A percentile compares a stretch with the other conserved stretches of the same genome.
Evolutionary conservation across 2,329 filamentous ascomycete species (phyloP).

Genomic region (Apiospora aurea): DNA sequence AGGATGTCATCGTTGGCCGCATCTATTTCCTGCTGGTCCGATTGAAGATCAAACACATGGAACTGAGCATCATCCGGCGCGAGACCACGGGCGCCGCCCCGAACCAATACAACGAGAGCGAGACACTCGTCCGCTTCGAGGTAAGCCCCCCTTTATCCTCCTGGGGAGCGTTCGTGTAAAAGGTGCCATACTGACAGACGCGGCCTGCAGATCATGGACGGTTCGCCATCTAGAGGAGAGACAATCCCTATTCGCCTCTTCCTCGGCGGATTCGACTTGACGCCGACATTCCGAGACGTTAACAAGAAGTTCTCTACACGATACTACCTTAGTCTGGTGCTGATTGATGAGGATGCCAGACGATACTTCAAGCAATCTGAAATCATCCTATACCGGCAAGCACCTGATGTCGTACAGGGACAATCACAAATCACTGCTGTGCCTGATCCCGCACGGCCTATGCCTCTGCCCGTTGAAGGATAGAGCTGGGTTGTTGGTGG

Average conservation of each 20-base stretch:
- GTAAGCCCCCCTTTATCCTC: constrained; percentile 49
- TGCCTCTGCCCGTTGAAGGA: constrained; percentile 36
- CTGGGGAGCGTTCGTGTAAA: neutral
- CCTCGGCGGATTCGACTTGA: constrained; percentile 95
- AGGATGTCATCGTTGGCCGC: constrained; percentile 97
- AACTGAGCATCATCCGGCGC: constrained; percentile 93
- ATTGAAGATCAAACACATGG: constrained; percentile 99
- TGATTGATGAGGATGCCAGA: constrained; percentile 96
- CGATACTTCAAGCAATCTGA: constrained; percentile 99
- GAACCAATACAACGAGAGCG: constrained; percentile 99
- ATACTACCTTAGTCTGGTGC: constrained; percentile 94
- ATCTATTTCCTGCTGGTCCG: constrained; percentile 98
- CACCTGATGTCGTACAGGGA: constrained; percentile 62
- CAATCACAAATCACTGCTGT: constrained; percentile 55
- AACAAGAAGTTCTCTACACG: constrained; percentile 99
- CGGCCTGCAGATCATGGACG: constrained; percentile 87
- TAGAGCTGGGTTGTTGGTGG: constrained; percentile 24
- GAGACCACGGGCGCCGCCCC: constrained; percentile 96
- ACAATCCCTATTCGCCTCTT: constrained; percentile 98
- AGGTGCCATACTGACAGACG: constrained; percentile 25
- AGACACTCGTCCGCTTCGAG: constrained; percentile 96
- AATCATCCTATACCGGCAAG: constrained; percentile 93
- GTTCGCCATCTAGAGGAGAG: constrained; percentile 91
- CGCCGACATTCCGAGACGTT: constrained; percentile 97
- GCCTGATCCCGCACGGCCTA: constrained; percentile 40